Evolutionary conservation across 208 protist species (phyloP).

Genomic region (Trypanosomatidae sp.): DNA sequence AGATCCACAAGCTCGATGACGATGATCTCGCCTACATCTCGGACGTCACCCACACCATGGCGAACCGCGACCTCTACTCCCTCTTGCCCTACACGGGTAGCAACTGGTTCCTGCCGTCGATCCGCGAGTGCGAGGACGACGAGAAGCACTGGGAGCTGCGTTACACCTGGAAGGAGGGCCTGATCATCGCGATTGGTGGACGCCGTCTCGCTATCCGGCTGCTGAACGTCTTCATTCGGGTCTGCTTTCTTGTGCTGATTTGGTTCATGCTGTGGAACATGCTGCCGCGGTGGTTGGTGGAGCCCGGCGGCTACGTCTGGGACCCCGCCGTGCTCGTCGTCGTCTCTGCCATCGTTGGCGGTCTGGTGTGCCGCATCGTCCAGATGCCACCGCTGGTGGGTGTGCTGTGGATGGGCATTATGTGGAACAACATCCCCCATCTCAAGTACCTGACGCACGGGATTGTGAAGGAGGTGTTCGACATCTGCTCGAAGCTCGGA

Average conservation of each 20-base stretch:
- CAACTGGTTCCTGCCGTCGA: conserved; percentile 73
- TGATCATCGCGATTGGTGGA: conserved; percentile 53
- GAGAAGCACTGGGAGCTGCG: conserved; percentile 49
- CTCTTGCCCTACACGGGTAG: conserved; percentile 70
- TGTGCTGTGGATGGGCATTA: conserved; percentile 76
- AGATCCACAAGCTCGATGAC: conserved; percentile 53
- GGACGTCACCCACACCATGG: conserved; percentile 45
- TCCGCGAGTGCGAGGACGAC: conserved; percentile 37
- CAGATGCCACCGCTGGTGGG: conserved; percentile 77
- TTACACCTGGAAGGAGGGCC: conserved; percentile 40
- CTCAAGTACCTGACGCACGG: conserved; percentile 63
- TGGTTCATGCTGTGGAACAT: conserved; percentile 77
- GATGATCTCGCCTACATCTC: conserved; percentile 55
- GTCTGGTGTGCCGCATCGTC: conserved; percentile 65
- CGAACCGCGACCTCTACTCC: conserved; percentile 68
- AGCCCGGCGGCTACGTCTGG: conserved; percentile 77
- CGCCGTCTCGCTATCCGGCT: conserved; percentile 47
- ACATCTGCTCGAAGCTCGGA: conserved; percentile 66
- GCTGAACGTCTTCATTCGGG: conserved; percentile 65
- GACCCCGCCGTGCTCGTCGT: conserved; percentile 67
- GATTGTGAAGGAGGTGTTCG: conserved; percentile 48
- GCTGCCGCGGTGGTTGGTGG: conserved; percentile 53
- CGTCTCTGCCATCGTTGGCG: conserved; percentile 61
- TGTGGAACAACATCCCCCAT: conserved; percentile 83
- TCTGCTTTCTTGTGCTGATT: conserved; percentile 52